Evolutionary conservation across 208 protist species (phyloP).

Genomic region (Leishmania major): DNA sequence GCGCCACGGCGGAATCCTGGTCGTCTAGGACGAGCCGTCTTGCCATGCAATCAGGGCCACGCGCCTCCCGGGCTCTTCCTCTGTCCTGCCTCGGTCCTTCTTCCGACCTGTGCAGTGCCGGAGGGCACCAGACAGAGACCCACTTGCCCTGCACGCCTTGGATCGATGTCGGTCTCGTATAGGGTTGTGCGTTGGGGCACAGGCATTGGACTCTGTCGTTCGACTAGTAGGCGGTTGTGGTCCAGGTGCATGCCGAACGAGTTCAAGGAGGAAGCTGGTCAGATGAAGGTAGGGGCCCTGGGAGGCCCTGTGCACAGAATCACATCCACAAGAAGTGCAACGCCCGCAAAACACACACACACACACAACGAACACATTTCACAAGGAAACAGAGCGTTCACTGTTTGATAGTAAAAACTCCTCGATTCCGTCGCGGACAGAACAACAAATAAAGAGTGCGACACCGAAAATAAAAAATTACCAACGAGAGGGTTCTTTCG

Average conservation of each 20-base stretch:
- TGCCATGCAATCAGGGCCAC: not conserved
- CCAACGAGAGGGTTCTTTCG: not conserved
- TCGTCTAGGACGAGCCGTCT: not conserved
- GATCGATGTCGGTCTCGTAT: not conserved
- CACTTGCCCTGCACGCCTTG: not conserved
- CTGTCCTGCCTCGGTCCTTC: not conserved
- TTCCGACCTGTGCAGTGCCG: not conserved
- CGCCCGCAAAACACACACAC: too few relatives aligned
- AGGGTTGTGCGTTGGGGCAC: not conserved
- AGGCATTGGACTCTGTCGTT: not conserved
- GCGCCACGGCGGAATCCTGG: not conserved
- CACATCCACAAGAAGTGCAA: too few relatives aligned
- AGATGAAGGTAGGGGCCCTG: not conserved
- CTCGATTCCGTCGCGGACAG: too few relatives aligned
- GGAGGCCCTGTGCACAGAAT: too few relatives aligned
- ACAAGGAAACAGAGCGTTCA: too few relatives aligned
- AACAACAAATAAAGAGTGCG: not conserved
- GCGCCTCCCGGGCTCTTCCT: not conserved
- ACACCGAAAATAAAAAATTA: not conserved
- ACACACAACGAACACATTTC: too few relatives aligned
- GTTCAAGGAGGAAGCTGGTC: not conserved
- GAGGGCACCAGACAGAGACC: not conserved
- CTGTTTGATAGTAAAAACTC: too few relatives aligned
- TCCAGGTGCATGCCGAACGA: not conserved
- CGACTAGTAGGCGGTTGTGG: not conserved